These are phyloP conservation scores for Ganoderma sinense DNA, from an alignment of 1,284 basidiomycete species.

Conservation along the genomic window DNA sequence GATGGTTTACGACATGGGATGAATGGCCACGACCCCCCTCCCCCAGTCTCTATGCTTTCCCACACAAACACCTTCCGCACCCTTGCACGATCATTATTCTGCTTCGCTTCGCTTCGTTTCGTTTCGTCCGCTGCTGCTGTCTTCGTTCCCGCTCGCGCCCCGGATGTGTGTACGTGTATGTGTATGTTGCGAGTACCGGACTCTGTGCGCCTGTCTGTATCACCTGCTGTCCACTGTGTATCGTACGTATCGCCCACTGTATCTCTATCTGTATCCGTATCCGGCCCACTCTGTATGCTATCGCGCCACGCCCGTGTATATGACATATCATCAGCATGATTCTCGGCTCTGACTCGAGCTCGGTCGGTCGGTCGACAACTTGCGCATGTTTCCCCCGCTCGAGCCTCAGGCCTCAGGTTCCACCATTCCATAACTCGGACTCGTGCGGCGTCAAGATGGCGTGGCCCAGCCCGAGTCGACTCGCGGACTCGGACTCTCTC, in stretches of 20 bases:
- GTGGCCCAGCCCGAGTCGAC: background rate
- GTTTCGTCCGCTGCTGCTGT: background rate
- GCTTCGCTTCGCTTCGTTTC: slow-evolving; percentile 11
- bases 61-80: background rate
- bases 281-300: background rate
- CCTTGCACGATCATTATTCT: slow-evolving; percentile 27
- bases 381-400: background rate
- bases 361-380: background rate
- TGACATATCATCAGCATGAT: background rate
- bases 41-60: slow-evolving; percentile 1
- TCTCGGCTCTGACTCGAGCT: background rate
- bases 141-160: background rate
- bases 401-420: too few relatives aligned
- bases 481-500: background rate
- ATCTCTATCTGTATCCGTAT: slow-evolving; percentile 3
- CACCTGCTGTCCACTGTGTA: slow-evolving; percentile 13
- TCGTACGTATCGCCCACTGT: background rate
- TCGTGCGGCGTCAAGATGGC: background rate
- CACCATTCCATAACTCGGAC: background rate
- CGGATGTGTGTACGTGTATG: background rate
- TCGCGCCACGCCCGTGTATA: background rate
- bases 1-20: slow-evolving; percentile 18
- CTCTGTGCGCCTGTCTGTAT: slow-evolving; percentile 21
- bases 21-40: background rate
- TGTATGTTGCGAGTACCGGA: slow-evolving; percentile 8